Evolutionary conservation across 176 grass and related monocot species (phyloP), one percentile per base, ranked within the genome.

Genomic region (Urochloa ruziziensis): DNA sequence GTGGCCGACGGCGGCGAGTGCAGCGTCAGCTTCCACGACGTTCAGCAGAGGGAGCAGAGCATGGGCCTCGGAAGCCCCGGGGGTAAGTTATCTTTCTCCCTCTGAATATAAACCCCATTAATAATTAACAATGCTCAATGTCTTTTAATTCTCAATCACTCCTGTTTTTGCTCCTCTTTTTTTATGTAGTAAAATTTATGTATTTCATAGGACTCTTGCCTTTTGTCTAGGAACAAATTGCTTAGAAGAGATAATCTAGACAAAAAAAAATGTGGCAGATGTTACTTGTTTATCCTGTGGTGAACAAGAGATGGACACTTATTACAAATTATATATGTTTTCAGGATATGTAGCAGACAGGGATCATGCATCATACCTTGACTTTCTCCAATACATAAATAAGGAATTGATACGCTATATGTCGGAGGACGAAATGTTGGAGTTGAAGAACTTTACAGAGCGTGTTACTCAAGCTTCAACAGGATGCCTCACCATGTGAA

Each of bases 1-100:
- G 16, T 70, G 28, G 58, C 88, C 21, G 78, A 80, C 71, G 73
- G 89, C 30, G 82, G 89, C n/a, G 59, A 71, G 19, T 92, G 93
- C 79, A 39, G 82, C 68, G 77, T 92, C 46, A 47, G 87, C 79
- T 94, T 76, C 87, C 86, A 85, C 13, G 68, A 86, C 15, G 62
- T 54, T 4, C 1, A 18, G 4, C 28, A 18, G 64, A 67, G 35
- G 64, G 64, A 67, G 64, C 19, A 39, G 64, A 67, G 36, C 65
- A n/a, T 56, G 52, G 52, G 52, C 6, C 52, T 68, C 23, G 65
- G 65, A 9, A n/a, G 19, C 36, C 1, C 65, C 36, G 1, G 65
- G 21, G 21, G 65, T 68, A 68, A 24, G 36, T 14, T 19, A 40
- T 39, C 3, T 34, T 17, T 32, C 15, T 13, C 32, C 19, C 17